Percentiles rank a stretch among this genome's conserved stretches.
Evolutionary conservation across 768 basidiomycete genomes (phyloP).

Genomic region (Melanogaster broomeanus): DNA sequence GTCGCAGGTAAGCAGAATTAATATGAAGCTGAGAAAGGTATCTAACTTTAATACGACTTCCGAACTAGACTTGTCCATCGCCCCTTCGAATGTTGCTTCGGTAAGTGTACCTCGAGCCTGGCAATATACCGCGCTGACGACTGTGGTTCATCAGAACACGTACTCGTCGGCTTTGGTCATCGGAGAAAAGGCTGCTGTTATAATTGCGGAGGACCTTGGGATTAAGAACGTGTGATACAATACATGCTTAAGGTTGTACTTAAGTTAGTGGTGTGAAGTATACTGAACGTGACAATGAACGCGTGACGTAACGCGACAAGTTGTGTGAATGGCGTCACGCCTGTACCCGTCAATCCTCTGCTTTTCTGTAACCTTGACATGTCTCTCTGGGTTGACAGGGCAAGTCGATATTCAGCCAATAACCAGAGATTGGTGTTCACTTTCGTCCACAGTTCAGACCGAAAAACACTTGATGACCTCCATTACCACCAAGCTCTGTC

Average conservation of each 20-base stretch:
- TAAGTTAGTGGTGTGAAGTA: too few relatives aligned
- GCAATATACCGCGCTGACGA: background rate
- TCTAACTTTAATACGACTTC: background rate
- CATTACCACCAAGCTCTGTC: conserved; percentile 88
- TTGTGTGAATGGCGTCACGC: conserved; percentile 4
- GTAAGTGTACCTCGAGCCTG: conserved; percentile 12
- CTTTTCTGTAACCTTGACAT: conserved; percentile 32
- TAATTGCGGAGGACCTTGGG: conserved; percentile 23
- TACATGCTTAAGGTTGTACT: conserved; percentile 2
- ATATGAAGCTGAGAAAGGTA: background rate
- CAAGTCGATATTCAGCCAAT: background rate
- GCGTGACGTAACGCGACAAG: conserved; percentile 34
- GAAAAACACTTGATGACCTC: conserved; percentile 75
- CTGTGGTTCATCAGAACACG: conserved; percentile 15
- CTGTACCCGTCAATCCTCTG: background rate
- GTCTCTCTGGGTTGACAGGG: conserved; percentile 71
- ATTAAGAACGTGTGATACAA: conserved; percentile 12
- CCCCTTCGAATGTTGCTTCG: conserved; percentile 39
- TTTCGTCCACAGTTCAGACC: conserved; percentile 72
- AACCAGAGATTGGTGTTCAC: conserved; percentile 1
- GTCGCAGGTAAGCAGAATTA: conserved; percentile 45
- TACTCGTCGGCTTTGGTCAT: conserved; percentile 26
- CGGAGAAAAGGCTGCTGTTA: conserved; percentile 26
- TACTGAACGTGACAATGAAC: conserved; percentile 20
- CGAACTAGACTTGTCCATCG: conserved; percentile 39